Evolutionary conservation across 345 rosid species (phyloP).

Genomic region (Populus deltoides): DNA sequence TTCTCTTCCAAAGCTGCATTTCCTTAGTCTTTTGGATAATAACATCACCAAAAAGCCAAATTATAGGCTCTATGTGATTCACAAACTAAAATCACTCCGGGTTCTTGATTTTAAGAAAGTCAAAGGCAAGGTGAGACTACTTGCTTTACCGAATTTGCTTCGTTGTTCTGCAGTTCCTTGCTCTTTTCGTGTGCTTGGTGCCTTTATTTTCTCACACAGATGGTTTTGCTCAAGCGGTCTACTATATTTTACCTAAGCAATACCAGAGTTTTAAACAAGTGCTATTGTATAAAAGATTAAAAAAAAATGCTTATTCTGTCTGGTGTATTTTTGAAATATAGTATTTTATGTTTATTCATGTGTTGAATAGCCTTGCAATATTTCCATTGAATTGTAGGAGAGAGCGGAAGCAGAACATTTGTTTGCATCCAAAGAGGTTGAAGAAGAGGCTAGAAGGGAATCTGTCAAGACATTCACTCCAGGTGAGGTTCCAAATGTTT

Average conservation of each 20-base stretch:
- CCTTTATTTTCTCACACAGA: not conserved
- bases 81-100: slow-evolving; percentile 78
- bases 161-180: not conserved
- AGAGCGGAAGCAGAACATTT: slow-evolving; percentile 77
- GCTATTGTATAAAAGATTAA: not conserved
- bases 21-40: slow-evolving; percentile 89
- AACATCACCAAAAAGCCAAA: slow-evolving; percentile 87
- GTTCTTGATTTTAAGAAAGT: slow-evolving; percentile 93
- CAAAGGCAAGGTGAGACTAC: slow-evolving; percentile 70
- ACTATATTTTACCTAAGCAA: not conserved
- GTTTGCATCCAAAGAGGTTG: slow-evolving; percentile 86
- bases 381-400: slow-evolving; percentile 60
- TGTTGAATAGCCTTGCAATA: not conserved
- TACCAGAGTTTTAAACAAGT: not conserved
- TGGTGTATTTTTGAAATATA: not conserved
- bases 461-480: slow-evolving; percentile 49
- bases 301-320: not conserved
- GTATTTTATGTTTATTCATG: not conserved
- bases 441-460: slow-evolving; percentile 75
- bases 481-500: slow-evolving; percentile 53
- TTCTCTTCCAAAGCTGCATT: slow-evolving; percentile 80
- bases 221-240: not conserved
- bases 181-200: not conserved
- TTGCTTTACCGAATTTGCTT: not conserved
- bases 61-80: slow-evolving; percentile 87